These are phyloP conservation scores for Lentinula novae-zelandiae DNA, from an alignment of 1,284 basidiomycete genomes.

Conservation along the genomic window DNA sequence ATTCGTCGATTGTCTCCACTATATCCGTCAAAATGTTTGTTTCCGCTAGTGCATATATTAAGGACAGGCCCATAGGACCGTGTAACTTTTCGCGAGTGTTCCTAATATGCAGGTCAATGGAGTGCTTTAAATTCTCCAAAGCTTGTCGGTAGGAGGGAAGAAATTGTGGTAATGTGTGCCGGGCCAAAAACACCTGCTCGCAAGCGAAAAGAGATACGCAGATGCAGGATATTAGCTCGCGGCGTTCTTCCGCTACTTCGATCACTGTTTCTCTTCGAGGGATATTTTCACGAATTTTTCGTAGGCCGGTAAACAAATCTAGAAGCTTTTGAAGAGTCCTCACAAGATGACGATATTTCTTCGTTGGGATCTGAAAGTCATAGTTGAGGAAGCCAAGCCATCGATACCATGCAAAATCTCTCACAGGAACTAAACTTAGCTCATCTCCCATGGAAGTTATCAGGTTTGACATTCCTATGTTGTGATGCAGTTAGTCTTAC, in stretches of 20 bases:
- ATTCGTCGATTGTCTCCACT: constrained; percentile 37
- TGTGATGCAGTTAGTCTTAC: not conserved
- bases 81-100: constrained; percentile 26
- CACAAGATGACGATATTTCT: constrained; percentile 38
- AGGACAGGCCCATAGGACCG: constrained; percentile 32
- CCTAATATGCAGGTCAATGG: constrained; percentile 34
- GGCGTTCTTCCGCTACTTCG: constrained; percentile 38
- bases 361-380: constrained; percentile 42
- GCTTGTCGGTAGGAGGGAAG: constrained; percentile 45
- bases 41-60: constrained; percentile 45
- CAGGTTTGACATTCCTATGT: constrained; percentile 29
- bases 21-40: constrained; percentile 39
- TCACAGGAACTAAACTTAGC: constrained; percentile 46
- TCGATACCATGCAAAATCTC: constrained; percentile 13
- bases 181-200: constrained; percentile 45
- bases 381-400: not conserved
- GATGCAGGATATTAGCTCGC: constrained; percentile 47
- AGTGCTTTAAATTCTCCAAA: constrained; percentile 30
- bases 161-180: constrained; percentile 48
- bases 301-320: constrained; percentile 43
- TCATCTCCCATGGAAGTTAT: constrained; percentile 46
- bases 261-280: constrained; percentile 41
- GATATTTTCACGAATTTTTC: constrained; percentile 47
- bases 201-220: constrained; percentile 46
- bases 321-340: constrained; percentile 38